Conservation (phyloP, 495 filamentous ascomycete species). For the Podospora pseudocomata region DNA sequence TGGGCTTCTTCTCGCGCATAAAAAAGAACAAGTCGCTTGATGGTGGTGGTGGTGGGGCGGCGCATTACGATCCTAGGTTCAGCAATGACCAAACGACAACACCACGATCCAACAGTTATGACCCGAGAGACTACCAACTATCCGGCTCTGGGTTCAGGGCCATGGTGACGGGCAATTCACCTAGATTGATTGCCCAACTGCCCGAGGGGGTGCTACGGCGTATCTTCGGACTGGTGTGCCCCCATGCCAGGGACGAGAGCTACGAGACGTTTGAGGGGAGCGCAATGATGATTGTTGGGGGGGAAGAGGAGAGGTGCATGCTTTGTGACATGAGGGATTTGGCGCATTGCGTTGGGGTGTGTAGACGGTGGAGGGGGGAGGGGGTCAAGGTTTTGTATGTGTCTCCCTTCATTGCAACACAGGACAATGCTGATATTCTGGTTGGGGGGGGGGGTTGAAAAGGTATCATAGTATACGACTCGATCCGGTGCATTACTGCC, state of each 20-base stretch:
- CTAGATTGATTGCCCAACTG: slow-evolving; percentile 42
- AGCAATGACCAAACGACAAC: too few species aligned
- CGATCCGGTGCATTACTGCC: slow-evolving; percentile 92
- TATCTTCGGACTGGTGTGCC: slow-evolving; percentile 80
- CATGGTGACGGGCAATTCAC: slow-evolving; percentile 31
- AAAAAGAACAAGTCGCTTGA: too few species aligned
- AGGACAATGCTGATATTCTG: slow-evolving; percentile 10
- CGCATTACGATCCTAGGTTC: too few species aligned
- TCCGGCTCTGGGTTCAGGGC: slow-evolving; percentile 10
- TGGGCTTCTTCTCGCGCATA: too few species aligned
- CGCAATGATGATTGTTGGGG: slow-evolving; percentile 60
- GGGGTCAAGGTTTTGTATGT: slow-evolving; percentile 56
- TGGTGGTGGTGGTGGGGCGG: too few species aligned
- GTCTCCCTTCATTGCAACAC: too few species aligned
- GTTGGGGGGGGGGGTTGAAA: slow-evolving; percentile 5
- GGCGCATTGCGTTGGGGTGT: slow-evolving; percentile 70
- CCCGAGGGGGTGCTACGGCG: slow-evolving; percentile 60
- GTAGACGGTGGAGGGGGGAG: slow-evolving; percentile 63
- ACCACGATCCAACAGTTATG: slow-evolving; percentile 10
- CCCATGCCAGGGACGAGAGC: slow-evolving; percentile 70
- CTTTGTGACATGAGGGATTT: slow-evolving; percentile 93
- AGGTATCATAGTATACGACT: slow-evolving; percentile 90
- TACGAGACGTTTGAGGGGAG: slow-evolving; percentile 82
- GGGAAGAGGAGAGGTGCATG: slow-evolving; percentile 85
- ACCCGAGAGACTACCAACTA: slow-evolving; percentile 7